These are phyloP conservation scores for Coleophoma crateriformis DNA, from an alignment of 2,329 filamentous ascomycete species.

Conservation along the genomic window DNA sequence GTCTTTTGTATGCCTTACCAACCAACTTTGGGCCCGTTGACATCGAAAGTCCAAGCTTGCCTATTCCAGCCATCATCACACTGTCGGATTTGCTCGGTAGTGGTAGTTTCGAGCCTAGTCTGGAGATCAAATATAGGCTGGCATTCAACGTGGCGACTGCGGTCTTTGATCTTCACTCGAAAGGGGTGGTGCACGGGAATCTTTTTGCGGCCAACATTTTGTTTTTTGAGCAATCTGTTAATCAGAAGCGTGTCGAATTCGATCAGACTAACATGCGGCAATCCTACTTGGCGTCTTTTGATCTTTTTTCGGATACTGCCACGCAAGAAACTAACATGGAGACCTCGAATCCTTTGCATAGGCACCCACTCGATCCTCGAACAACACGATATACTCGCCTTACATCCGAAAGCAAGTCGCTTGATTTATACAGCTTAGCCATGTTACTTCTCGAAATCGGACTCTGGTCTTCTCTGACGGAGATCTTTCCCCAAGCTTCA, in stretches of 20 bases:
- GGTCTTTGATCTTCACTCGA: slow-evolving; percentile 66
- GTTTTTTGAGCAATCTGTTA: slow-evolving; percentile 42
- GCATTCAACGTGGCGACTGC: slow-evolving; percentile 68
- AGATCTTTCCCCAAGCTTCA: slow-evolving; percentile 21
- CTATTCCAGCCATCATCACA: slow-evolving; percentile 34
- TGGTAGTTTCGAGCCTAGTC: slow-evolving; percentile 53
- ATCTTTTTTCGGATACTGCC: slow-evolving; percentile 54
- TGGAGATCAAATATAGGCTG: slow-evolving; percentile 72
- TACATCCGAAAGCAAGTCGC: slow-evolving; percentile 48
- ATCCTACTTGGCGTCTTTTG: slow-evolving; percentile 68
- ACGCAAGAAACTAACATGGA: slow-evolving; percentile 22
- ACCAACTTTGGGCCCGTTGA: slow-evolving; percentile 55
- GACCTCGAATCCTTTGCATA: slow-evolving; percentile 34
- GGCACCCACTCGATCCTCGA: slow-evolving; percentile 60
- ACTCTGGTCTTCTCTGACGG: slow-evolving; percentile 61
- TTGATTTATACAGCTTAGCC: slow-evolving; percentile 69
- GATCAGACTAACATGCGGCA: slow-evolving; percentile 53
- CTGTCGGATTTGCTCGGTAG: slow-evolving; percentile 45
- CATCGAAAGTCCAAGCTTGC: slow-evolving; percentile 40
- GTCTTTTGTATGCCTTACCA: slow-evolving; percentile 71
- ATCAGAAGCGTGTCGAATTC: slow-evolving; percentile 14
- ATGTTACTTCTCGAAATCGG: slow-evolving; percentile 71
- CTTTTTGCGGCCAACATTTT: slow-evolving; percentile 63
- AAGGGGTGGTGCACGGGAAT: slow-evolving; percentile 66
- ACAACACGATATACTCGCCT: slow-evolving; percentile 43